A percentile compares a stretch with the other conserved stretches of the same genome.
Evolutionary conservation across 805 yeast species (phyloP).

Genomic region (Blastobotrys americana): DNA sequence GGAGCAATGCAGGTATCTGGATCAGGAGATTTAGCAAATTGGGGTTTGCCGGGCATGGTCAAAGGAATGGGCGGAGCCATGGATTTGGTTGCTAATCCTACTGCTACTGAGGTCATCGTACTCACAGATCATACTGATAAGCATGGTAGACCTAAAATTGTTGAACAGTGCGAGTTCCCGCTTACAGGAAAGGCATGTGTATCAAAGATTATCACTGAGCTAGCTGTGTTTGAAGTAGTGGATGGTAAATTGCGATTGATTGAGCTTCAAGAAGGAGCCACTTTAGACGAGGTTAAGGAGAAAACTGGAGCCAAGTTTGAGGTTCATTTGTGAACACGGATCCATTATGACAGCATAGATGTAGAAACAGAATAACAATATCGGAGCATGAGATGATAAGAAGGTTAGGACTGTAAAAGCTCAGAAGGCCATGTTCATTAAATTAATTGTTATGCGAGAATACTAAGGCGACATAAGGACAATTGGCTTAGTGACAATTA

Average conservation of each 20-base stretch:
- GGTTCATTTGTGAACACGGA: too few relatives aligned
- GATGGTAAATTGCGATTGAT: constrained; percentile 32
- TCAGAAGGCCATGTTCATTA: too few relatives aligned
- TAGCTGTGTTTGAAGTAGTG: constrained; percentile 37
- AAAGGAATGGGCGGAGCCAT: constrained; percentile 47
- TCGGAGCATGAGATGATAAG: too few relatives aligned
- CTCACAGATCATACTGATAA: constrained; percentile 40
- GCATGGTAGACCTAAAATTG: constrained; percentile 39
- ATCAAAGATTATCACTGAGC: constrained; percentile 37
- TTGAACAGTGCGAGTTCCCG: constrained; percentile 36
- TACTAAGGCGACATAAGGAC: too few relatives aligned
- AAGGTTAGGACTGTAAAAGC: too few relatives aligned
- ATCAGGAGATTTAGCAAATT: constrained; percentile 39
- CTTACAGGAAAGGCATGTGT: constrained; percentile 39
- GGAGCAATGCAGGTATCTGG: constrained; percentile 40
- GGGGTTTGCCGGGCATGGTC: constrained; percentile 41
- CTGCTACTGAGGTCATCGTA: constrained; percentile 35
- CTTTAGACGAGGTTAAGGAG: constrained; percentile 30
- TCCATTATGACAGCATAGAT: too few relatives aligned
- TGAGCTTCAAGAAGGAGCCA: constrained; percentile 31
- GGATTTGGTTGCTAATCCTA: constrained; percentile 41
- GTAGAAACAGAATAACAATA: too few relatives aligned
- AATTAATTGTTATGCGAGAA: too few relatives aligned
- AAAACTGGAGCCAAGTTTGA: constrained; percentile 34
- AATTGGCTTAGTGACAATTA: too few relatives aligned